Conservation (phyloP, 73 alveolate genomes). For the Tetrahymena elliotti region DNA sequence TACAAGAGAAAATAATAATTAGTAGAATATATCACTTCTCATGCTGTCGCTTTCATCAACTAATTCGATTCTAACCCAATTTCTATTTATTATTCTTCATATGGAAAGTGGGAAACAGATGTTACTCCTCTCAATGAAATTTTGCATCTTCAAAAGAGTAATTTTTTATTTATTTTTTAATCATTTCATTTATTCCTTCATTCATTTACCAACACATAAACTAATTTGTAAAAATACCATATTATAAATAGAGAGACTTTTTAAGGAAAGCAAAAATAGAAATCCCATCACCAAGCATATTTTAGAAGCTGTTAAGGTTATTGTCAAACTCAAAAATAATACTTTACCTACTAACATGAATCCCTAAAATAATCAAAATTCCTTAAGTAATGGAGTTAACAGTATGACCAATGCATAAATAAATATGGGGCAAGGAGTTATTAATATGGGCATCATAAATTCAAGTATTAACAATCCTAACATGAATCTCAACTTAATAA, state of each 20-base stretch:
- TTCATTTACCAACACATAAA: too few relatives aligned
- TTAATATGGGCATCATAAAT: not conserved
- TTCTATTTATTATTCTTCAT: not conserved
- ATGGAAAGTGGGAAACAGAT: not conserved
- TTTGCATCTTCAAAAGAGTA: not conserved
- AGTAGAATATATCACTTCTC: not conserved
- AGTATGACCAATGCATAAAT: not conserved
- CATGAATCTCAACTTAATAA: not conserved
- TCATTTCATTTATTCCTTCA: not conserved
- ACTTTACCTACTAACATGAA: not conserved
- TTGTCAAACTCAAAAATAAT: not conserved
- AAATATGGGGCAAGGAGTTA: not conserved
- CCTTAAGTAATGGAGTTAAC: not conserved
- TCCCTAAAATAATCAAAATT: not conserved
- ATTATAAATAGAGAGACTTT: not conserved
- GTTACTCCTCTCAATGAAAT: not conserved
- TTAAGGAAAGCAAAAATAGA: not conserved
- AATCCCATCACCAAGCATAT: not conserved
- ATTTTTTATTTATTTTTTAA: not conserved
- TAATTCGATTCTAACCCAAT: not conserved
- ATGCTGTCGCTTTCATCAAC: not conserved
- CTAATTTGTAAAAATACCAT: too few relatives aligned
- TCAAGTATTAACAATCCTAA: not conserved
- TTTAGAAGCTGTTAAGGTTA: not conserved
- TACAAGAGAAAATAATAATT: not conserved